These are phyloP conservation scores for Pleurotus citrinopileatus DNA, from an alignment of 768 basidiomycete genomes.

Conservation along the genomic window DNA sequence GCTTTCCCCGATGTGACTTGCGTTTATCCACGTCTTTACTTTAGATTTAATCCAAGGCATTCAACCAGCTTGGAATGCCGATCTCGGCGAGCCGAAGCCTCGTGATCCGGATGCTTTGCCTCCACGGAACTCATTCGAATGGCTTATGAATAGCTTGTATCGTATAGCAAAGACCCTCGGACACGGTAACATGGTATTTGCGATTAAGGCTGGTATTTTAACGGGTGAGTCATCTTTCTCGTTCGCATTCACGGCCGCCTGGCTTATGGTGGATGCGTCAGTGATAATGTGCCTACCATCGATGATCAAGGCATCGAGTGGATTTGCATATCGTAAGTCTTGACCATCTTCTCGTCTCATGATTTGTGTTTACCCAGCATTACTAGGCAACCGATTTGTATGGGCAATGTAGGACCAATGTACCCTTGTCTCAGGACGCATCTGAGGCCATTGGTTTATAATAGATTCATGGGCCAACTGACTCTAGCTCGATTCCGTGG, in stretches of 20 bases:
- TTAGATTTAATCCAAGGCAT: conserved; percentile 55
- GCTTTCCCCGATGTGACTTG: background rate
- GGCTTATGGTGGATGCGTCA: conserved; percentile 16
- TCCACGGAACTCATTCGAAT: conserved; percentile 58
- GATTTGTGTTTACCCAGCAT: conserved; percentile 7
- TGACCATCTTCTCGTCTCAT: background rate
- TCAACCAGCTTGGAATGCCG: conserved; percentile 34
- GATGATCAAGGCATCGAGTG: conserved; percentile 51
- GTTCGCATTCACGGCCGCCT: background rate
- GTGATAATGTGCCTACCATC: conserved; percentile 59
- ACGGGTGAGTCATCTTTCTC: conserved; percentile 38
- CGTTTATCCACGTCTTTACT: no score
- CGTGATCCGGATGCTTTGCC: conserved; percentile 78
- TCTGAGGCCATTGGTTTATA: background rate
- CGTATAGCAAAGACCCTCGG: conserved; percentile 34
- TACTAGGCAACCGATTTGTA: conserved; percentile 50
- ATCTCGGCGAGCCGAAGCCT: conserved; percentile 53
- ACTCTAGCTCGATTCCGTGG: conserved; percentile 71
- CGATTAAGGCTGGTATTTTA: conserved; percentile 67
- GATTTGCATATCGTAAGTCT: conserved; percentile 55
- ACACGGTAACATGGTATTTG: conserved; percentile 63
- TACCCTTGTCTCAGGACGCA: background rate
- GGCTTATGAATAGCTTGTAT: conserved; percentile 44
- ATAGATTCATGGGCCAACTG: conserved; percentile 72
- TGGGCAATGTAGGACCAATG: conserved; percentile 70